A percentile compares a stretch with the other conserved stretches of the same genome.
Conservation (phyloP, 306 rosid genomes). For the Inga leiocalycina region DNA sequence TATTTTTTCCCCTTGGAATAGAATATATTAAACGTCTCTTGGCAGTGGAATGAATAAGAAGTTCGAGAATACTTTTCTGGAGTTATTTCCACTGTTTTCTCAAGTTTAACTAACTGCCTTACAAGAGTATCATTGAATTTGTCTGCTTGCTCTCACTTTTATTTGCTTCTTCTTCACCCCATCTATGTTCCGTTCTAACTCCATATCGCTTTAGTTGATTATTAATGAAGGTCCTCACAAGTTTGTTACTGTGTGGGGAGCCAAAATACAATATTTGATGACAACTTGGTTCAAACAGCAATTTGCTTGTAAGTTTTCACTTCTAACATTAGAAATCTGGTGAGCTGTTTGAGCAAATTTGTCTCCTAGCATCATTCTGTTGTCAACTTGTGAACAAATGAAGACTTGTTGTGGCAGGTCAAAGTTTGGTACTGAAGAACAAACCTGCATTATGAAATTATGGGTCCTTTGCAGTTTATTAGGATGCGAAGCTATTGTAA, state of each 20-base stretch:
- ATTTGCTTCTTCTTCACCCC: not conserved
- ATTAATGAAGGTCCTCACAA: not conserved
- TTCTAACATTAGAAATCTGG: not conserved
- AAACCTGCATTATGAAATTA: conserved; percentile 19
- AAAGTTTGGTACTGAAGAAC: conserved; percentile 13
- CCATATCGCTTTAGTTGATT: not conserved
- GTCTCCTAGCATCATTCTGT: not conserved
- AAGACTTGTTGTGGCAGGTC: not conserved
- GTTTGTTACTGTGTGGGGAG: not conserved
- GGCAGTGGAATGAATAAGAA: not conserved
- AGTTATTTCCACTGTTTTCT: not conserved
- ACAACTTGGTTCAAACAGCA: conserved; percentile 8
- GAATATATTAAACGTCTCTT: not conserved
- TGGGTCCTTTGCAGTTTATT: conserved; percentile 3
- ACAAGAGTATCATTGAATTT: not conserved
- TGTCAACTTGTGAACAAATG: conserved; percentile 1
- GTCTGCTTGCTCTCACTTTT: not conserved
- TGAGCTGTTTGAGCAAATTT: not conserved
- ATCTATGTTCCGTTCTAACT: conserved; percentile 13
- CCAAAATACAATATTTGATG: not conserved
- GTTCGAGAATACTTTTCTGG: not conserved
- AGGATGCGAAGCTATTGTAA: conserved; percentile 16
- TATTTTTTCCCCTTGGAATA: not conserved
- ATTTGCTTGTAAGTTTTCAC: conserved; percentile 11
- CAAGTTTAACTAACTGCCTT: not conserved